These are phyloP conservation scores for Metarhizium anisopliae DNA, from an alignment of 2,329 filamentous ascomycete species.

Conservation along the genomic window DNA sequence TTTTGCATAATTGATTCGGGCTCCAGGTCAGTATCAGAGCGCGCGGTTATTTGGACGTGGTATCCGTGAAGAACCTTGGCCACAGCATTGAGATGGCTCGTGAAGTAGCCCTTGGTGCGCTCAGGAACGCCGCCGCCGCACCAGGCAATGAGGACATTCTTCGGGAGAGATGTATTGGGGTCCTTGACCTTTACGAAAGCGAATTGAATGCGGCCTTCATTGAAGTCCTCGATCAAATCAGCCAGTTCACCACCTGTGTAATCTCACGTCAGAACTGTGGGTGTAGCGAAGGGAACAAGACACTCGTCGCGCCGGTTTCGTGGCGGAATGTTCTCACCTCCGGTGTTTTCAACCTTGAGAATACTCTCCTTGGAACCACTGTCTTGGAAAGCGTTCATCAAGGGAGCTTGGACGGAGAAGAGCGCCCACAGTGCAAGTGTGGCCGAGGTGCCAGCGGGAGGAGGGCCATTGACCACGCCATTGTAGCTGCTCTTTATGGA, in stretches of 20 bases:
- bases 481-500: constrained; percentile 77
- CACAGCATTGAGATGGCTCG: constrained; percentile 82
- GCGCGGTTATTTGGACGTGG: constrained; percentile 93
- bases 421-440: constrained; percentile 91
- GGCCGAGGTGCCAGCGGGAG: constrained; percentile 53
- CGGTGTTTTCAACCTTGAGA: constrained; percentile 86
- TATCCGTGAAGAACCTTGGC: constrained; percentile 93
- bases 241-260: constrained; percentile 74
- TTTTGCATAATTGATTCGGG: constrained; percentile 86
- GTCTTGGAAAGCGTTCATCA: constrained; percentile 90
- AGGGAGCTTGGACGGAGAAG: constrained; percentile 84
- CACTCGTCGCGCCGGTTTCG: background rate
- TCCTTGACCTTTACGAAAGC: constrained; percentile 96
- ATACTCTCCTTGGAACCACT: constrained; percentile 82
- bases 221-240: constrained; percentile 92
- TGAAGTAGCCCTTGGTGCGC: constrained; percentile 96
- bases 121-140: constrained; percentile 98
- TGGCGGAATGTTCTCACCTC: constrained; percentile 45
- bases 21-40: constrained; percentile 80
- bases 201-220: constrained; percentile 92
- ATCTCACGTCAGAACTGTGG: constrained; percentile 11
- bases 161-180: constrained; percentile 79
- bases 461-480: constrained; percentile 44
- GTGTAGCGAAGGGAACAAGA: background rate
- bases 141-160: constrained; percentile 90